Base-by-base conservation (phyloP, 805 yeast genomes). In the Pichia cabralensis region DNA sequence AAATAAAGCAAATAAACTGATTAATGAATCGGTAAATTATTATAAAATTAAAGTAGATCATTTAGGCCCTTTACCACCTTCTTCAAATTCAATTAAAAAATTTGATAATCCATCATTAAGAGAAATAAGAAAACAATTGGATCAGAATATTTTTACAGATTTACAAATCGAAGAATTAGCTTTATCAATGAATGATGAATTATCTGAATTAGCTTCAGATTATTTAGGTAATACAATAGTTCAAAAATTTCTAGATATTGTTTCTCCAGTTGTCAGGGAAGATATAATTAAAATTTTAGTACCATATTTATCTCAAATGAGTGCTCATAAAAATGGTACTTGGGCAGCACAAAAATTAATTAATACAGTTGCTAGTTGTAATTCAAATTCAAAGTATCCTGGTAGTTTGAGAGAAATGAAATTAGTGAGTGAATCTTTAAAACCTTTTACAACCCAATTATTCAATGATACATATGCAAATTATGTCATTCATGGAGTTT, bases 261-360 rank as follows among this genome's bases (percentile, higher is more conserved):
- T 85, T 29, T 72, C 83, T 5, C 73, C 79, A 14, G 65, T 77
- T 3, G 67, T 86, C 38, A 83, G 84, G 50, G 79, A 82, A 45
- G 71, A 80, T 53, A 80, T 92, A 84, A 67, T 92, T 36, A 74
- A 80, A 48, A 73, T 72, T 43, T 73, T 94, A 26, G 64, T 80
- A 4, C 94, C 88, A 19, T 83, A 69, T 50, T 64, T 92, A 43
- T 83, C 96, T 1, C 94, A 85, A 47, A 80, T 89, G 67, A 92
- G 96, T 47, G 79, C 85, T 36, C 98, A 92, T 61, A 92, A 92
- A 52, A 92, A 92, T 56, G 98, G 98, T 42, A 92, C 98, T 5
- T 92, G 98, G 98, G 97, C 96, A 2, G 94, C 95, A 17, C 98
- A 92, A 58, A 92, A 89, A 58, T 79, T 92, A 57, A 86, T 92